Evolutionary conservation across 2,329 filamentous ascomycete genomes (phyloP), one percentile per base, ranked within the genome.

Genomic region (Talaromyces sp.): DNA sequence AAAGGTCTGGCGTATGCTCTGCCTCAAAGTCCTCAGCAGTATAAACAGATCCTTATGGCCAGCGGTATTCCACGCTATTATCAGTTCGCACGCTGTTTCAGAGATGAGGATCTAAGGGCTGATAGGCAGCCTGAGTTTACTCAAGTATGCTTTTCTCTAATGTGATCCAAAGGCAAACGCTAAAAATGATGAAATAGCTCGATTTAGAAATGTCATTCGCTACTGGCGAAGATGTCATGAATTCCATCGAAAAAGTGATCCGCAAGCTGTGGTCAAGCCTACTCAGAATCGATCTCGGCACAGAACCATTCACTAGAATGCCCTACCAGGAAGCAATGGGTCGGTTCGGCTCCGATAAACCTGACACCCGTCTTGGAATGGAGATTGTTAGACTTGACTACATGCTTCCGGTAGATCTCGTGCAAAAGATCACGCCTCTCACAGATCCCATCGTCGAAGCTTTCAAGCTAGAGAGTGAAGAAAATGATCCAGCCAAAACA

Each of bases 51-150:
- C 1, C 85, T 99, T 49, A 98, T 99, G 93, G 91, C 93, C 0
- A 90, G 91, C 67, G 94, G 94, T 0, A 85, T 97, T 11, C 80
- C 84, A 0, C 87, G 85, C 47, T 99, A 99, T 75, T 96, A 90
- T 77, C 95, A 99, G 72, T 92, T 97, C 79, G 96, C 95, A 1
- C 89, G 88, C 68, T 99, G 95, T 74, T 99, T 97, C 78, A 89
- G 95, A 14, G 96, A 99, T 73, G 95, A 99, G 74, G 96, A 98
- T 76, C 82, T 95, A 41, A 86, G 95, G 22, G 91, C 94, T 1
- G 96, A 99, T 76, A 85, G 95, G 47, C 95, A 99, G 74, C 96
- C 95, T 0, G 95, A 99, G 74, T 99, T 99, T 73, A 97, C 95
- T 1, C 93, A 96, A 82, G 90, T 91, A 77, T 71, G 75, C 66